These are phyloP conservation scores for Lithocarpus polystachyus DNA, from an alignment of 306 rosid species.

Conservation along the genomic window DNA sequence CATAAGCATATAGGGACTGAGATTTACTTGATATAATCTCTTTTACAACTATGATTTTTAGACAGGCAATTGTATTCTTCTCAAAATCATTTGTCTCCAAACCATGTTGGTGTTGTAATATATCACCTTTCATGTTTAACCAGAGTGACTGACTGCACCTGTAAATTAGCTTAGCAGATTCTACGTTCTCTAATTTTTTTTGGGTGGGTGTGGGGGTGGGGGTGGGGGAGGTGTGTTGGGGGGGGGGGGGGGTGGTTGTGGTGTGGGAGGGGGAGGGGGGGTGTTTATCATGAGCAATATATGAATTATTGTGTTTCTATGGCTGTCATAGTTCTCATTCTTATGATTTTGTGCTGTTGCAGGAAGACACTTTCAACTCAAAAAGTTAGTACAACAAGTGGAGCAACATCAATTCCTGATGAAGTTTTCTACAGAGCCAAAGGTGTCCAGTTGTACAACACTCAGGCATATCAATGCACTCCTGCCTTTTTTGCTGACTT, in stretches of 20 bases:
- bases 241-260: too few species aligned
- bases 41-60: not conserved
- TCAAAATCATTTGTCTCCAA: not conserved
- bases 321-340: too few species aligned
- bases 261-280: too few species aligned
- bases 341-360: conserved; percentile 1
- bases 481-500: conserved; percentile 97
- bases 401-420: conserved; percentile 93
- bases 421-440: conserved; percentile 88
- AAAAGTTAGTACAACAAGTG: conserved; percentile 78
- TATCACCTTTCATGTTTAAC: not conserved
- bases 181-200: too few species aligned
- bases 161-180: not conserved
- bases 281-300: too few species aligned
- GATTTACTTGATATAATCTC: not conserved
- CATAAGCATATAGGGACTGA: not conserved
- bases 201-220: too few species aligned
- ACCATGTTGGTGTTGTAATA: not conserved
- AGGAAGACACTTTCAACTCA: conserved; percentile 83
- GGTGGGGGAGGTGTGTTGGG: too few species aligned
- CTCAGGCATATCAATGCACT: conserved; percentile 84
- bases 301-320: too few species aligned
- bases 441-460: conserved; percentile 91
- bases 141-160: not conserved
- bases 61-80: not conserved